Evolutionary conservation across 2,329 filamentous ascomycete genomes (phyloP), one percentile per base, ranked within the genome.

Genomic region (Pseudogymnoascus sp.): DNA sequence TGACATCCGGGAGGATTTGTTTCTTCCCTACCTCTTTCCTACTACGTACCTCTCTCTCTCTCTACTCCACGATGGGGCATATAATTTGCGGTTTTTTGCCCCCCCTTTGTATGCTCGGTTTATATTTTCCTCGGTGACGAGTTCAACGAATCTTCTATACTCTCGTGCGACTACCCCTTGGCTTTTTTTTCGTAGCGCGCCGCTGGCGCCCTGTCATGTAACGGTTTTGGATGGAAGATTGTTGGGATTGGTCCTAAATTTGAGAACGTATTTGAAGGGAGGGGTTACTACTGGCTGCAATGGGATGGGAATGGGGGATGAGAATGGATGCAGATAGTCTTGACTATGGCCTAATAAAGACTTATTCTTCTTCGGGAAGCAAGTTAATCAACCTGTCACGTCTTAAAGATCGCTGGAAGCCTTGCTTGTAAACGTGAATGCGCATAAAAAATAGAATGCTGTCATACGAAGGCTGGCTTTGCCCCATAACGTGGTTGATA

Each of bases 81-180:
- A 53, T 53, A 33, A 53, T 53, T 53, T 19, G 47, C 47, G 47
- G 47, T 53, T 31, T 53, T 17, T 28, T 40, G 36, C 21, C 2
- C 17, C 13, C 5, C 13, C 19, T 47, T 66, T 66, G 35, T 67
- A 33, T 63, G 66, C 62, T 67, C 57, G 31, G 31, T 60, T 35
- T 21, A 65, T 21, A 65, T 64, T 61, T 67, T 67, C 15, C 64
- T 66, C 17, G 13, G 66, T 62, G 67, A 66, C 65, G 64, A 65
- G 67, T 62, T 66, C 62, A 64, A 65, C 63, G 63, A 67, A 42
- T 66, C 65, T 64, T 50, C 64, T 66, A 63, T 60, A 65, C 65
- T 67, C 67, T 60, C 67, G 64, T 67, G 67, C 64, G 65, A 63
- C 64, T 66, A 61, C 66, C 66, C 67, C 63, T 63, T 62, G 64